Percentiles rank a stretch among this genome's conserved stretches.
phyloP scores from a whole-genome alignment of 768 basidiomycete species.

The Pleurotus salmoneostramineus region DNA sequence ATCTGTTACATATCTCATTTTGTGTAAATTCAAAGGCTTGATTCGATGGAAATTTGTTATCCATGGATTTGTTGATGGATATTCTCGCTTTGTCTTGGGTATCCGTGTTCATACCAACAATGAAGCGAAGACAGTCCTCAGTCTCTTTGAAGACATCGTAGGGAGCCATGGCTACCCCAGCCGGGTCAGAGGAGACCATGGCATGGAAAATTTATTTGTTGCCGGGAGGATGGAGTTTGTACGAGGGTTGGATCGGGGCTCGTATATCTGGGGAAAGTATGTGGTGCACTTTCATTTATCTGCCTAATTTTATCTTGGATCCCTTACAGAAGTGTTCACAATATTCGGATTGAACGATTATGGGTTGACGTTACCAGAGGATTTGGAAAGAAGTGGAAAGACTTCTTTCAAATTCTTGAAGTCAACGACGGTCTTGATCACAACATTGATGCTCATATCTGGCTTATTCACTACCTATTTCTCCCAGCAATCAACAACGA shows the following conservation, averaged over 20 bases:
- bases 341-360: slow-evolving; percentile 32
- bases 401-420: slow-evolving; percentile 32
- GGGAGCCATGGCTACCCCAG: slow-evolving; percentile 27
- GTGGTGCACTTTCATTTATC: neutral
- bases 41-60: slow-evolving; percentile 27
- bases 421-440: slow-evolving; percentile 20
- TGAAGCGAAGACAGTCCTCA: slow-evolving; percentile 16
- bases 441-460: slow-evolving; percentile 25
- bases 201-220: slow-evolving; percentile 20
- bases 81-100: slow-evolving; percentile 26
- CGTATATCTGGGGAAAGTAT: slow-evolving; percentile 21
- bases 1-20: neutral
- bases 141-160: slow-evolving; percentile 16
- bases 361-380: slow-evolving; percentile 33
- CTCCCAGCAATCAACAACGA: slow-evolving; percentile 26
- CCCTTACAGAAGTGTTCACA: slow-evolving; percentile 30
- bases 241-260: slow-evolving; percentile 12
- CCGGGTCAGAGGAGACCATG: slow-evolving; percentile 22
- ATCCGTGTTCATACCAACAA: slow-evolving; percentile 25
- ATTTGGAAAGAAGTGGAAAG: slow-evolving; percentile 33
- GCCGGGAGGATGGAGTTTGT: slow-evolving; percentile 15
- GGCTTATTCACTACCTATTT: slow-evolving; percentile 36
- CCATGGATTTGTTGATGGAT: slow-evolving; percentile 33
- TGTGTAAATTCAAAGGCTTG: slow-evolving; percentile 22
- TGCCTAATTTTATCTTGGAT: neutral